Evolutionary conservation across 164 flowering plant species (phyloP).

Genomic region (Piper longum): DNA sequence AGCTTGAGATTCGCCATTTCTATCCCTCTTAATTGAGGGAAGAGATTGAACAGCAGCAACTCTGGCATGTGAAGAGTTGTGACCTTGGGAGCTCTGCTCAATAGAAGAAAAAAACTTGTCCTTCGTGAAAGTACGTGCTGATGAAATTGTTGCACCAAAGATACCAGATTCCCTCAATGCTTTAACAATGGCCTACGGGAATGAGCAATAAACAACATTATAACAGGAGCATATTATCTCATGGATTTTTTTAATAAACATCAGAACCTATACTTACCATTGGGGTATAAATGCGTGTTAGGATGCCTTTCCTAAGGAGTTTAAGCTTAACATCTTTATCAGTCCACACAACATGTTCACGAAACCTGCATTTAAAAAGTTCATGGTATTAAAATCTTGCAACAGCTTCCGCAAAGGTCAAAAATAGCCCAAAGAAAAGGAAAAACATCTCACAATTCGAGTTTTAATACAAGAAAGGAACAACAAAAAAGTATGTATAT

Average conservation of each 20-base stretch:
- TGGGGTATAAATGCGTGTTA: slow-evolving; percentile 89
- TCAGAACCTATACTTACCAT: slow-evolving; percentile 37
- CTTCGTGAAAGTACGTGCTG: slow-evolving; percentile 30
- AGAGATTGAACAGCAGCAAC: slow-evolving; percentile 1
- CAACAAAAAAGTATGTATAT: slow-evolving; percentile 1
- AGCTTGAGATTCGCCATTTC: slow-evolving; percentile 1
- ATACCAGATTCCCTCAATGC: slow-evolving; percentile 70
- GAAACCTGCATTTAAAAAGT: slow-evolving; percentile 59
- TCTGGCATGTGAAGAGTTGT: slow-evolving; percentile 5
- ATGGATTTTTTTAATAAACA: not conserved
- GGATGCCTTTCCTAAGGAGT: slow-evolving; percentile 72
- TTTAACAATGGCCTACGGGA: slow-evolving; percentile 55
- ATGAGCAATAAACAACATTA: not conserved
- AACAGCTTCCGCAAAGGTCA: too few relatives aligned
- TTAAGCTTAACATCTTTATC: slow-evolving; percentile 51
- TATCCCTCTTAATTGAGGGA: slow-evolving; percentile 1
- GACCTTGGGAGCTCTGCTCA: slow-evolving; percentile 18
- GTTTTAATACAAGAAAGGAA: not conserved
- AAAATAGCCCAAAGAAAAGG: not conserved
- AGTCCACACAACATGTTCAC: slow-evolving; percentile 83
- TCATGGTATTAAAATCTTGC: too few relatives aligned
- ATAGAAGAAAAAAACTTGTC: slow-evolving; percentile 42
- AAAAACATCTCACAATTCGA: not conserved
- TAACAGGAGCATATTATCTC: not conserved
- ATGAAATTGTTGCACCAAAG: slow-evolving; percentile 40